These are phyloP conservation scores for Epichloe sibirici DNA, from an alignment of 2,329 filamentous ascomycete species.

Conservation along the genomic window DNA sequence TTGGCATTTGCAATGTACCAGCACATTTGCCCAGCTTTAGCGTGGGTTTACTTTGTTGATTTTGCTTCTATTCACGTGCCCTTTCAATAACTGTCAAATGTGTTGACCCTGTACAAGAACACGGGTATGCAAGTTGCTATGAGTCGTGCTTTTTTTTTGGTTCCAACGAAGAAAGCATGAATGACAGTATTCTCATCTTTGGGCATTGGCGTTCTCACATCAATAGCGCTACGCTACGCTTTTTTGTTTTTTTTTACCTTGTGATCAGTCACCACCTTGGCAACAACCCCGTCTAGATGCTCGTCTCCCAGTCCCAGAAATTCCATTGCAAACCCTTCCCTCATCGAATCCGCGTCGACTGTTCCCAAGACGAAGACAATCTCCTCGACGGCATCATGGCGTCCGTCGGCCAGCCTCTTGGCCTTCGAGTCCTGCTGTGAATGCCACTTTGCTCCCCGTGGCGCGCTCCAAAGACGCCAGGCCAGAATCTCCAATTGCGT, in stretches of 20 bases:
- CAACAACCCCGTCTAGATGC: constrained; percentile 30
- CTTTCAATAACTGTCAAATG: no score
- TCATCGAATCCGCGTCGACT: constrained; percentile 32
- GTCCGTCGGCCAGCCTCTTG: constrained; percentile 23
- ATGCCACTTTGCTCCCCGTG: constrained; percentile 30
- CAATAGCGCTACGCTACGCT: background rate
- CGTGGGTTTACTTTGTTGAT: background rate
- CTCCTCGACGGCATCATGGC: constrained; percentile 29
- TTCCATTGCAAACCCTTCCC: constrained; percentile 34
- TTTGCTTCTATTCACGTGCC: no score
- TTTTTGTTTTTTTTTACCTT: background rate
- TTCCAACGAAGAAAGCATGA: no score
- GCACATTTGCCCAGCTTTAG: background rate
- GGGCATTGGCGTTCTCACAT: no score
- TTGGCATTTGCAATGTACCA: background rate
- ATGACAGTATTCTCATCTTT: no score
- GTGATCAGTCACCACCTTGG: constrained; percentile 19
- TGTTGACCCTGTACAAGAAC: no score
- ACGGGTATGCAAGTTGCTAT: no score
- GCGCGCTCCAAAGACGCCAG: constrained; percentile 37
- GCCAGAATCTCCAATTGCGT: constrained; percentile 36
- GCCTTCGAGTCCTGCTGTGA: constrained; percentile 25
- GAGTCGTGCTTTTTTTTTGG: no score
- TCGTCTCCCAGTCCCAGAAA: constrained; percentile 33
- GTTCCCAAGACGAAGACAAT: constrained; percentile 37